Evolutionary conservation across 139 green algal genomes (phyloP).

Genomic region (Coelastrella sp.): DNA sequence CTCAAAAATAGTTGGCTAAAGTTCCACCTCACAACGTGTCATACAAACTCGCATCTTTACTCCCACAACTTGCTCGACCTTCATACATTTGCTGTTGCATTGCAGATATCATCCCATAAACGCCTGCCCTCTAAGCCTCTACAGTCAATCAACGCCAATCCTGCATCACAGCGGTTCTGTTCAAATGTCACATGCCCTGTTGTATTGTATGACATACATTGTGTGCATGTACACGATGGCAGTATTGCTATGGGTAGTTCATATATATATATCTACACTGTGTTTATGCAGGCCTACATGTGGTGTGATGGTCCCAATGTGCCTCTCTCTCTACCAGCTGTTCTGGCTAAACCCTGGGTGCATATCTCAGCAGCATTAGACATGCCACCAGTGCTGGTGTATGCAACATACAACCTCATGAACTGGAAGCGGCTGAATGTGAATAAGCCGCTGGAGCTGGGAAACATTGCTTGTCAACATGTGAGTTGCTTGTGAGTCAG

Average conservation of each 20-base stretch:
- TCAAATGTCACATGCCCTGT: too few relatives aligned
- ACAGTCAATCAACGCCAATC: too few relatives aligned
- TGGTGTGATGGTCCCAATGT: conserved; percentile 56
- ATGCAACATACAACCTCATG: conserved; percentile 63
- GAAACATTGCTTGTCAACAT: conserved; percentile 59
- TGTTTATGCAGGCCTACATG: conserved; percentile 51
- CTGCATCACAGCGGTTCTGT: too few relatives aligned
- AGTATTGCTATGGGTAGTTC: background rate
- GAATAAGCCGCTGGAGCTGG: conserved; percentile 48
- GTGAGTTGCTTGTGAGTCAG: conserved; percentile 1
- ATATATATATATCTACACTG: background rate
- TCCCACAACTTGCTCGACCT: too few relatives aligned
- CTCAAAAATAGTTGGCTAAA: background rate
- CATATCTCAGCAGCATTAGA: conserved; percentile 26
- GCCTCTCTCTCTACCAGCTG: conserved; percentile 42
- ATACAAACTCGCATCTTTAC: too few relatives aligned
- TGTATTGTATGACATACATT: background rate
- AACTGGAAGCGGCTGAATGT: conserved; percentile 63
- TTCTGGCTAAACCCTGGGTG: conserved; percentile 54
- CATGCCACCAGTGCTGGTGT: conserved; percentile 62
- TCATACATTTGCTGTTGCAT: too few relatives aligned
- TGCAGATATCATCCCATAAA: too few relatives aligned
- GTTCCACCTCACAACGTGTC: background rate
- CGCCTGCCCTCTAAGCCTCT: too few relatives aligned
- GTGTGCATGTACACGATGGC: background rate